Percentiles rank a stretch among this genome's conserved stretches.
Evolutionary conservation across 176 grass and related monocot species (phyloP).

Genomic region (Zoysia pacifica): DNA sequence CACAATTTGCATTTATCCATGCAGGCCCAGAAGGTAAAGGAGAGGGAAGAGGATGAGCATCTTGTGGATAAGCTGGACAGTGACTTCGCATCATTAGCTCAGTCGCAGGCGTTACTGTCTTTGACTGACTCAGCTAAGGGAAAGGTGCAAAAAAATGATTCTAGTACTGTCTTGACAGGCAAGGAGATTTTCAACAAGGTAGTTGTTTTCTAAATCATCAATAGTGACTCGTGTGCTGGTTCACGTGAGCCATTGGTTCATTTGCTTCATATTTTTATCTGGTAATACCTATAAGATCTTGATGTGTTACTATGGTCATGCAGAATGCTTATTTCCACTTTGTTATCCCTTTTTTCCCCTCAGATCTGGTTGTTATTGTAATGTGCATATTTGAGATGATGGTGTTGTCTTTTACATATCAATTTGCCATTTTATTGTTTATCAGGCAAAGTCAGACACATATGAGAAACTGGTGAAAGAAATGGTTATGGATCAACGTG

Average conservation of each 20-base stretch:
- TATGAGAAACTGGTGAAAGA: conserved; percentile 96
- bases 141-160: conserved; percentile 58
- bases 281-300: background rate
- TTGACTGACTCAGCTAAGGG: conserved; percentile 55
- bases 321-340: background rate
- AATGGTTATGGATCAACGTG: conserved; percentile 80
- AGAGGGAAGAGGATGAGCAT: conserved; percentile 80
- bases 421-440: conserved; percentile 8
- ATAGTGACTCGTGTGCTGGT: background rate
- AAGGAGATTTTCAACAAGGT: conserved; percentile 67
- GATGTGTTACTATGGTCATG: background rate
- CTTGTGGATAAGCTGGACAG: conserved; percentile 79
- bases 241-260: background rate
- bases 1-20: conserved; percentile 27
- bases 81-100: conserved; percentile 73
- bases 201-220: background rate
- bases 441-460: conserved; percentile 61
- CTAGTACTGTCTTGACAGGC: conserved; percentile 33
- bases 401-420: conserved; percentile 6
- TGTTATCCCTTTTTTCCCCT: background rate
- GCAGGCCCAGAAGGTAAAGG: conserved; percentile 90
- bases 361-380: background rate
- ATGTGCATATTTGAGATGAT: conserved; percentile 6
- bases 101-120: conserved; percentile 58
- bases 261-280: background rate